Evolutionary conservation across 2,329 filamentous ascomycete genomes (phyloP).

Genomic region (Alternaria arbusti): DNA sequence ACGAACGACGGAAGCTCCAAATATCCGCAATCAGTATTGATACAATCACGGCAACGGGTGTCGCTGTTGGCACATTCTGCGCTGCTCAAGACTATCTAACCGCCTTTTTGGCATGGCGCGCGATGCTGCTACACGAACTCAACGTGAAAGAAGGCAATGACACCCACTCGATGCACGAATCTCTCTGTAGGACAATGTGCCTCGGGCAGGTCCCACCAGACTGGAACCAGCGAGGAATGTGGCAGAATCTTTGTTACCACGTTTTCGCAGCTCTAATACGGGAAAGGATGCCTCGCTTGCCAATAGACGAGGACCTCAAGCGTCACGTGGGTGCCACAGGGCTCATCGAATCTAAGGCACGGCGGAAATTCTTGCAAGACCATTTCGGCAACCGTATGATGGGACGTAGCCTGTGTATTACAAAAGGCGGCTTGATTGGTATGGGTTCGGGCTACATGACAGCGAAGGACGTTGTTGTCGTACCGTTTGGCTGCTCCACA

Average conservation of each 20-base stretch:
- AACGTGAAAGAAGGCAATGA: not conserved
- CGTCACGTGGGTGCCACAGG: not conserved
- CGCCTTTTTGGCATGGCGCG: not conserved
- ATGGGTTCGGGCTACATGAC: not conserved
- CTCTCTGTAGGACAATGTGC: not conserved
- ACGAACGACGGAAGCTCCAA: not conserved
- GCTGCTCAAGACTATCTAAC: not conserved
- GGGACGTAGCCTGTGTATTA: not conserved
- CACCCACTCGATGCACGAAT: not conserved
- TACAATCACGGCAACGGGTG: not conserved
- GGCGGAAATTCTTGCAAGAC: not conserved
- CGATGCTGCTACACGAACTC: not conserved
- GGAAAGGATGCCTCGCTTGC: not conserved
- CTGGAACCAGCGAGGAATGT: not conserved
- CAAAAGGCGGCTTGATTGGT: not conserved
- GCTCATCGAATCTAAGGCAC: not conserved
- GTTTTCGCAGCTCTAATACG: not conserved
- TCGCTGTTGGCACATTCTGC: not conserved
- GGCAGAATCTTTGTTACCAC: not conserved
- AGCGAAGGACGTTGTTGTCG: not conserved
- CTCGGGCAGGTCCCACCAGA: not conserved
- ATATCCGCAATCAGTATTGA: not conserved
- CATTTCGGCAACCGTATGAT: not conserved
- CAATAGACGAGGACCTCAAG: not conserved
- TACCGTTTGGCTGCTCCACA: not conserved